Percentiles rank a stretch among this genome's conserved stretches.
Evolutionary conservation across 2,329 filamentous ascomycete genomes (phyloP).

Genomic region (Pestalotiopsis sp.): DNA sequence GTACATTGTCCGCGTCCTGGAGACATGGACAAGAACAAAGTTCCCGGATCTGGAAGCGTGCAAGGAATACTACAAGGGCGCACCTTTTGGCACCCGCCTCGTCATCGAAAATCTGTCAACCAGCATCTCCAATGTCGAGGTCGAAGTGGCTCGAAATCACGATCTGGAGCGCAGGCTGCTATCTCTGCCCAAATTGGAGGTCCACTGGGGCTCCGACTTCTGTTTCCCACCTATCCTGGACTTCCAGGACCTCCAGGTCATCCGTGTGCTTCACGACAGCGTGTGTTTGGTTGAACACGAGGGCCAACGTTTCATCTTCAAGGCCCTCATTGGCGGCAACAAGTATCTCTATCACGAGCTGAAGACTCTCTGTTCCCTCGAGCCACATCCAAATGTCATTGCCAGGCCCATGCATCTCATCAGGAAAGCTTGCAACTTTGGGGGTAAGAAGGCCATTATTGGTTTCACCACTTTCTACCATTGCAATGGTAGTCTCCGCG

Average conservation of each 20-base stretch:
- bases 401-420: constrained; percentile 54
- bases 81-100: constrained; percentile 62
- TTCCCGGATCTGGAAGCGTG: constrained; percentile 30
- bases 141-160: constrained; percentile 52
- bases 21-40: constrained; percentile 48
- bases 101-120: constrained; percentile 54
- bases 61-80: constrained; percentile 40
- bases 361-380: constrained; percentile 53
- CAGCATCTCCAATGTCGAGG: constrained; percentile 46
- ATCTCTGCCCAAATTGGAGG: constrained; percentile 42
- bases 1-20: constrained; percentile 57
- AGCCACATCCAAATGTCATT: constrained; percentile 56
- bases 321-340: constrained; percentile 57
- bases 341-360: constrained; percentile 67
- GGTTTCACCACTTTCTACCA: constrained; percentile 62
- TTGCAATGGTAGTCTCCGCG: constrained; percentile 55
- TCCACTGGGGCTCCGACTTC: constrained; percentile 45
- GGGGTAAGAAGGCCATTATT: constrained; percentile 55
- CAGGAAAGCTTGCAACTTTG: constrained; percentile 58
- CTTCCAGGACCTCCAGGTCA: constrained; percentile 50
- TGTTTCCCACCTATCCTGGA: constrained; percentile 50
- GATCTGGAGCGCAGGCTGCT: constrained; percentile 56
- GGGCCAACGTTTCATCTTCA: constrained; percentile 53
- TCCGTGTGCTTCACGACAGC: constrained; percentile 60
- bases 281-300: constrained; percentile 55